Conservation (phyloP, 2,329 filamentous ascomycete species). For the Endoconidiophora polonica region DNA sequence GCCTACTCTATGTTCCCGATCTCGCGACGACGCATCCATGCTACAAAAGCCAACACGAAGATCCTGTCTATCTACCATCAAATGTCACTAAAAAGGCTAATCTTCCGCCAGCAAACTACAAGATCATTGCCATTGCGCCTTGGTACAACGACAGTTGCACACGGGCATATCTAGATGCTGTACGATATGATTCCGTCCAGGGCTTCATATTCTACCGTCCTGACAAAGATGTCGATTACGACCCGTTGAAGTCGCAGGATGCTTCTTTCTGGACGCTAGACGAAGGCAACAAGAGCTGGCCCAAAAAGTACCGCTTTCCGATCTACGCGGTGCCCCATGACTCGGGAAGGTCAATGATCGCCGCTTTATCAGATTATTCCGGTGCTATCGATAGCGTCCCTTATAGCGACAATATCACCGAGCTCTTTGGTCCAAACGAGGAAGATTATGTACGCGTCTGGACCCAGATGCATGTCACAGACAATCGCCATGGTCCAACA, state of each 20-base stretch:
- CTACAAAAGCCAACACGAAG: slow-evolving; percentile 38
- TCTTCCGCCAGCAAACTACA: slow-evolving; percentile 51
- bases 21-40: slow-evolving; percentile 44
- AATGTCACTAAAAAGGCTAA: slow-evolving; percentile 61
- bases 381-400: slow-evolving; percentile 51
- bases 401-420: slow-evolving; percentile 37
- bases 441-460: slow-evolving; percentile 44
- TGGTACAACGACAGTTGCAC: slow-evolving; percentile 69
- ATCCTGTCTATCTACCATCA: slow-evolving; percentile 39
- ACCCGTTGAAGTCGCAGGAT: slow-evolving; percentile 18
- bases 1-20: slow-evolving; percentile 73
- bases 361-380: slow-evolving; percentile 58
- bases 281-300: slow-evolving; percentile 52
- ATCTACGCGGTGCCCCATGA: slow-evolving; percentile 64
- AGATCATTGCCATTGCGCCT: slow-evolving; percentile 66
- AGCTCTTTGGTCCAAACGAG: slow-evolving; percentile 36
- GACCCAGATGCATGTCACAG: slow-evolving; percentile 34
- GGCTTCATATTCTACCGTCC: slow-evolving; percentile 49
- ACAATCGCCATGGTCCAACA: slow-evolving; percentile 40
- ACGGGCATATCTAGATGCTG: slow-evolving; percentile 48
- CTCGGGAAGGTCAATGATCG: slow-evolving; percentile 51
- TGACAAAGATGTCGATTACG: slow-evolving; percentile 28
- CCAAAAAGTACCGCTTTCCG: slow-evolving; percentile 51
- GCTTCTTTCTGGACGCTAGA: slow-evolving; percentile 54
- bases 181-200: slow-evolving; percentile 40